Evolutionary conservation across 192 early-diverging fungal species (phyloP), one percentile per base, ranked within the genome.

Genomic region (Geranomyces michiganensis): DNA sequence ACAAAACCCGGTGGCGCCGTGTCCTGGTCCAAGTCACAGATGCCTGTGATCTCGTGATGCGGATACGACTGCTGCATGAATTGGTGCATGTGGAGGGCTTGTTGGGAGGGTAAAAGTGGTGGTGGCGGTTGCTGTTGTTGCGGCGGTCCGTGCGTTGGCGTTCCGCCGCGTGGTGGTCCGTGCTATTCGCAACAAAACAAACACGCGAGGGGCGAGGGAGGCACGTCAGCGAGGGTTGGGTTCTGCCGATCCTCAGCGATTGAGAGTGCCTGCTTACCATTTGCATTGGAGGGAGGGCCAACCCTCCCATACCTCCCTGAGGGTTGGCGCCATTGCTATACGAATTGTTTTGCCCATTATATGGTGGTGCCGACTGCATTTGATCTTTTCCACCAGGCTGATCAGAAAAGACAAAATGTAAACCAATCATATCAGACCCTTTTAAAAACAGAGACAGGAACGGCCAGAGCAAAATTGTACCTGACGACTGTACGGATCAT

Each of bases 11-110:
- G 92, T 19, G 92, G 88, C 26, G 59, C 59, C 24, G 79, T 87
- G 36, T 93, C 92, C 3, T 89, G 90, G 76, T 94, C 91, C 67
- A 94, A 82, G 65, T 93, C 92, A 27, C 87, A 86, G 44, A 92
- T 82, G 29, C 81, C 82, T 56, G 77, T 81, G 24, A 71, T 43
- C 29, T 69, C 78, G 22, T 80, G 80, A 19, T 72, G 41, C 14
- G 59, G 70, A 46, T 64, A 72, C 46, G 21, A 24, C 2, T 48
- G 47, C 47, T 70, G 68, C 56, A 70, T 60, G 13, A 26, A 27
- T 24, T 29, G 43, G 21, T 60, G 56, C 36, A 61, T 7, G n/a
- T 19, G 33, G 15, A 70, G 12, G 9, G 33, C 55, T n/a, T 70
- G 68, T 30, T 70, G 68, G 59, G 56, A 43, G 32, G 68, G 56